Percentiles rank a stretch among this genome's conserved stretches.
These are phyloP conservation scores for Linanthus parryae DNA, from an alignment of 148 eudicot genomes.

Conservation along the genomic window DNA sequence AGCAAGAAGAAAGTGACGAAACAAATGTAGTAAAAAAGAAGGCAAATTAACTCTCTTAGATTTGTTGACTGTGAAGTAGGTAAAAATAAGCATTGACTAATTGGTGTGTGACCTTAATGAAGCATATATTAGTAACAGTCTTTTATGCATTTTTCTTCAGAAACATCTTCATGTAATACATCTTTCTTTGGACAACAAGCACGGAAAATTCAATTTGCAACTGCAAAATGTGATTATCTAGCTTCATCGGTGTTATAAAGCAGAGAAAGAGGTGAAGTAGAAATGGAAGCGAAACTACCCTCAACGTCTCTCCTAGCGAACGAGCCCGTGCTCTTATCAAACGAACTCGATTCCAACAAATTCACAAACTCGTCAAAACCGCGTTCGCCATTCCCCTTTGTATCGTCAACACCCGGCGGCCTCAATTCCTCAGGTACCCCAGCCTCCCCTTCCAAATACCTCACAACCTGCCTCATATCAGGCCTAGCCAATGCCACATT, in stretches of 20 bases:
- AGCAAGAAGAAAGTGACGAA: too few relatives aligned
- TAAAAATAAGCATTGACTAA: too few relatives aligned
- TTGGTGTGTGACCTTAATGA: too few relatives aligned
- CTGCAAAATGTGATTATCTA: too few relatives aligned
- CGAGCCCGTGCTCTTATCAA: background rate
- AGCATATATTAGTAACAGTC: too few relatives aligned
- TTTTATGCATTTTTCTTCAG: too few relatives aligned
- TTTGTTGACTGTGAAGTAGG: too few relatives aligned
- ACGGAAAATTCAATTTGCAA: too few relatives aligned
- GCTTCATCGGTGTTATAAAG: background rate
- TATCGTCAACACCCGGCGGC: background rate
- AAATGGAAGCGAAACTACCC: slow-evolving; percentile 10
- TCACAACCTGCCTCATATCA: slow-evolving; percentile 28
- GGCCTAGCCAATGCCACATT: slow-evolving; percentile 23
- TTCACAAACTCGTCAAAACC: background rate
- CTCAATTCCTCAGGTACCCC: background rate
- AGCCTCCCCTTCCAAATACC: slow-evolving; percentile 16
- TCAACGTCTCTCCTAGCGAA: background rate
- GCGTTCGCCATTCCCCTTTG: background rate
- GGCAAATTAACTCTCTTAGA: too few relatives aligned
- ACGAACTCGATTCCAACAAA: background rate
- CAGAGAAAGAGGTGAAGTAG: slow-evolving; percentile 12
- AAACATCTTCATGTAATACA: too few relatives aligned
- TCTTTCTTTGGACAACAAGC: too few relatives aligned
- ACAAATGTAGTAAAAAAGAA: too few relatives aligned